Conservation (phyloP, 2,329 filamentous ascomycete species). For the Calonectria ilicicola region DNA sequence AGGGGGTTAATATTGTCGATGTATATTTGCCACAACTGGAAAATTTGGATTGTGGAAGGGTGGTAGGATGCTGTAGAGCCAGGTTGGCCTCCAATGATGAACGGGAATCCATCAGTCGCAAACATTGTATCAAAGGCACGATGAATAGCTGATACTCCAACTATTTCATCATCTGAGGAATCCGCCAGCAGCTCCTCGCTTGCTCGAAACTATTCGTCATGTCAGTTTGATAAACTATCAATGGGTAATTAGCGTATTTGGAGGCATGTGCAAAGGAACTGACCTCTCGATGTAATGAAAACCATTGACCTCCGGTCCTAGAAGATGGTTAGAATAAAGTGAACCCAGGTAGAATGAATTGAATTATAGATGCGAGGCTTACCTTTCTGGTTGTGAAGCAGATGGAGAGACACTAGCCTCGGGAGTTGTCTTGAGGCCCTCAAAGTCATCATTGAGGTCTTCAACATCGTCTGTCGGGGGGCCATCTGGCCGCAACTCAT, state of each 20-base stretch:
- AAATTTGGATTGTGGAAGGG: conserved; percentile 69
- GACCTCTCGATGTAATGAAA: conserved; percentile 66
- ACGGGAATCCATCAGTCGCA: conserved; percentile 68
- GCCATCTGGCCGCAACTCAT: conserved; percentile 51
- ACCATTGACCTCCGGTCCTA: conserved; percentile 52
- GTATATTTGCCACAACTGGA: conserved; percentile 77
- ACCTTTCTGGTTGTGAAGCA: conserved; percentile 45
- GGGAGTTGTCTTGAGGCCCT: conserved; percentile 65
- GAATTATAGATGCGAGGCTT: conserved; percentile 7
- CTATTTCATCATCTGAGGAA: conserved; percentile 69
- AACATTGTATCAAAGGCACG: conserved; percentile 72
- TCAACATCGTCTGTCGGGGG: conserved; percentile 62
- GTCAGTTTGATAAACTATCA: conserved; percentile 11
- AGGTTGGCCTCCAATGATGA: conserved; percentile 61
- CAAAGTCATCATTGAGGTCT: conserved; percentile 68
- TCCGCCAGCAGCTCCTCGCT: conserved; percentile 61
- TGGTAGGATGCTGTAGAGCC: conserved; percentile 60
- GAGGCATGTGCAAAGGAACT: conserved; percentile 17
- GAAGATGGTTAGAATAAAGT: conserved; percentile 22
- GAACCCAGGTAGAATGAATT: not conserved
- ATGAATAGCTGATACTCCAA: conserved; percentile 66
- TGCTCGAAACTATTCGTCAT: conserved; percentile 58
- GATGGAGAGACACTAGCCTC: conserved; percentile 55
- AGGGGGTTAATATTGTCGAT: conserved; percentile 77
- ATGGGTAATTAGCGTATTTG: not conserved